Evolutionary conservation across 2,329 filamentous ascomycete genomes (phyloP), one percentile per base, ranked within the genome.

Genomic region (Cryphonectria parasitica): DNA sequence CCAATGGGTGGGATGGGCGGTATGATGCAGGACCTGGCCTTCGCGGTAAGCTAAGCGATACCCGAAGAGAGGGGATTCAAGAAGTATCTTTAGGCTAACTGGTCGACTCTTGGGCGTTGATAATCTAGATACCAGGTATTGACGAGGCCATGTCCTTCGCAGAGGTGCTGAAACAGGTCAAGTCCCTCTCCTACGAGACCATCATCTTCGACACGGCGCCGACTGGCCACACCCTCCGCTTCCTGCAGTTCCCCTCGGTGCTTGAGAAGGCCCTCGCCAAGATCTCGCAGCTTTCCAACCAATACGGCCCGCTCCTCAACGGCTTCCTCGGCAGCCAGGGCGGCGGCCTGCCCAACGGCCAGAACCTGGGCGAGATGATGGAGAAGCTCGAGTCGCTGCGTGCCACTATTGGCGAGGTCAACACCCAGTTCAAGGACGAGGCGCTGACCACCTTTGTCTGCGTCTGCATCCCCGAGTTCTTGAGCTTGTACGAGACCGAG

Each of bases 141-240:
- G 96, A 99, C 80, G 96, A 99, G 83, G 96, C 96, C 81, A 99
- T 99, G 96, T 98, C 95, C 70, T 99, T 99, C 79, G 96, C 96
- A 80, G 96, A 99, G 85, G 96, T 99, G 74, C 88, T 99, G 78
- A 99, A 99, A 83, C 96, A 99, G 83, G 96, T 99, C 84, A 98
- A 98, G 84, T 97, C 94, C 56, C 92, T 98, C 79, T 97, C 94
- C 65, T 99, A 99, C 88, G 96, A 98, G 82, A 94, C 95, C 78
- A 98, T 99, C 84, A 93, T 99, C 82, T 99, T 99, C 88, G 96
- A 99, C 82, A 99, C 96, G 45, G 96, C 96, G 3, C 96, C 96
- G 22, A 99, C 96, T 22, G 96, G 96, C 76, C 96, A 99, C 87
- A 99, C 96, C 1, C 91, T 99, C 72, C 95, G 96, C 77, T 99